These are phyloP conservation scores for Calcarisporium arbuscula DNA, from an alignment of 2,329 filamentous ascomycete genomes.

Conservation along the genomic window DNA sequence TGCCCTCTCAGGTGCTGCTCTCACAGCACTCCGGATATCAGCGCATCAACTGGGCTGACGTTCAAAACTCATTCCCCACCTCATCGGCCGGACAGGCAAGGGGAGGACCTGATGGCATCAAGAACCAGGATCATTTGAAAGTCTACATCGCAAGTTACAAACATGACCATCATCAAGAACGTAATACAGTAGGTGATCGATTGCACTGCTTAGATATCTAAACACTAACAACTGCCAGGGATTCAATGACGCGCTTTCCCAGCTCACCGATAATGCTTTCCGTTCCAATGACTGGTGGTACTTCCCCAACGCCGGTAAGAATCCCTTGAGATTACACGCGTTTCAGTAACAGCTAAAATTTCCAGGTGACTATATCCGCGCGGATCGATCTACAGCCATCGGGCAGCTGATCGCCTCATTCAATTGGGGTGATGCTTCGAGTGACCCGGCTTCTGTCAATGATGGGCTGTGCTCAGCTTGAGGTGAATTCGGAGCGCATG, in stretches of 20 bases:
- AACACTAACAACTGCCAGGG: no score
- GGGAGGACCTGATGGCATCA: conserved; percentile 26
- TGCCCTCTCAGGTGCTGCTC: conserved; percentile 28
- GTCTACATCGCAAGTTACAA: conserved; percentile 33
- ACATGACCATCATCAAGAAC: conserved; percentile 20
- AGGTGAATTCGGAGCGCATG: no score
- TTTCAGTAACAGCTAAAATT: conserved; percentile 1
- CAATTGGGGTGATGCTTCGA: conserved; percentile 21
- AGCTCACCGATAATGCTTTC: conserved; percentile 33
- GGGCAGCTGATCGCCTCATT: conserved; percentile 16
- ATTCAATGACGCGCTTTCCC: conserved; percentile 19
- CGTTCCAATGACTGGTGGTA: conserved; percentile 39
- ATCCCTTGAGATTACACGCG: no score
- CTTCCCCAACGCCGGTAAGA: conserved; percentile 20
- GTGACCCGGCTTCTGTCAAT: conserved; percentile 19
- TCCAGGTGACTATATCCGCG: conserved; percentile 21
- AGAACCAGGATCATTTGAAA: conserved; percentile 35
- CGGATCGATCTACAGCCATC: conserved; percentile 18
- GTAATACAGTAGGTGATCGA: no score
- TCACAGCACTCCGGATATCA: conserved; percentile 34
- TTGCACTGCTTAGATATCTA: no score
- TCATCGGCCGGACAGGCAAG: conserved; percentile 21
- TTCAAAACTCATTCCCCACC: conserved; percentile 31
- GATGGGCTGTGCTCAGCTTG: conserved; percentile 18
- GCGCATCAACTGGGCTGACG: conserved; percentile 22